Conservation (phyloP, 257 asterid species). For the Galeopsis tetrahit region DNA sequence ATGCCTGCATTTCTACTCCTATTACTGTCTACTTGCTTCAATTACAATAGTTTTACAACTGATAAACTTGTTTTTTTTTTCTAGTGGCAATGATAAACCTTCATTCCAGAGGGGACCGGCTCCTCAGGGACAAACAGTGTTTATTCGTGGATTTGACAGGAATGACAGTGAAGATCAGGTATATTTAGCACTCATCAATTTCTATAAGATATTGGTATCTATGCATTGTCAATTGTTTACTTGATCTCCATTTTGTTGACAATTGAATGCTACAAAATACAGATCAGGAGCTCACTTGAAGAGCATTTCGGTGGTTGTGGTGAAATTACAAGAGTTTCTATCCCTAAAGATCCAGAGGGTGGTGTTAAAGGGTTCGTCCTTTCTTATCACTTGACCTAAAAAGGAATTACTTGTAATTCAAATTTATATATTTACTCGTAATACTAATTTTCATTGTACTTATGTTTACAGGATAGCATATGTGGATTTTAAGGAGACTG, state of each 20-base stretch:
- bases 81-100: constrained; percentile 47
- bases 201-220: too few relatives aligned
- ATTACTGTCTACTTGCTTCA: neutral
- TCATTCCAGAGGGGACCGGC: constrained; percentile 58
- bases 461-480: constrained; percentile 73
- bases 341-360: constrained; percentile 66
- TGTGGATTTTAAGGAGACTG: constrained; percentile 52
- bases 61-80: neutral
- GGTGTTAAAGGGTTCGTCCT: constrained; percentile 66
- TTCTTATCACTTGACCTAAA: neutral
- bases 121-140: constrained; percentile 57
- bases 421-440: neutral
- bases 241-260: neutral
- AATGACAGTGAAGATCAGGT: constrained; percentile 60
- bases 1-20: constrained; percentile 23
- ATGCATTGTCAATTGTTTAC: too few relatives aligned
- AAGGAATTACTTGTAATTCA: neutral
- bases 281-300: constrained; percentile 67
- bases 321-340: constrained; percentile 63
- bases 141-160: constrained; percentile 70
- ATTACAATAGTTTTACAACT: neutral
- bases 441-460: neutral
- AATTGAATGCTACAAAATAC: constrained; percentile 25
- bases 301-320: constrained; percentile 80
- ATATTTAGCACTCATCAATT: neutral